A percentile compares a stretch with the other conserved stretches of the same genome.
Evolutionary conservation across 305 asterid genomes (phyloP).

Genomic region (Fraxinus nigra): DNA sequence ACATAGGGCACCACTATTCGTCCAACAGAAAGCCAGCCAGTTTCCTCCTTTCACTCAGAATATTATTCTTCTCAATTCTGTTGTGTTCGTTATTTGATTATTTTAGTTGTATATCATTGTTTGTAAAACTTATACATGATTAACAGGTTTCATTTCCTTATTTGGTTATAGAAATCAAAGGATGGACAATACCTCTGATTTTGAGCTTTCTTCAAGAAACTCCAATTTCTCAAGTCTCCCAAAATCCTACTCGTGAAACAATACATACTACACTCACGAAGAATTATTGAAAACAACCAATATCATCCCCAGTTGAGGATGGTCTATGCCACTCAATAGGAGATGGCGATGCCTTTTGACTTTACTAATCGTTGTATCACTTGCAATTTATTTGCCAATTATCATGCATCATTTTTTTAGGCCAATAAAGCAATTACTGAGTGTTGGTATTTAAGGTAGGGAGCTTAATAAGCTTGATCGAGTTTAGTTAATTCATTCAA

Average conservation of each 20-base stretch:
- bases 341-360: neutral
- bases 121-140: neutral
- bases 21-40: neutral
- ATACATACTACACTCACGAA: neutral
- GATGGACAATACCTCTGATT: neutral
- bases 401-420: neutral
- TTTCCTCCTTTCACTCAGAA: neutral
- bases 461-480: neutral
- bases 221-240: neutral
- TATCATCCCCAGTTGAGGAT: neutral
- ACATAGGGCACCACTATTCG: neutral
- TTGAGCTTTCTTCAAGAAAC: neutral
- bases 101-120: neutral
- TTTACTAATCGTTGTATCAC: neutral
- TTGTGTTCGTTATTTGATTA: neutral
- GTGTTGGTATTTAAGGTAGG: neutral
- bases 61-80: neutral
- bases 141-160: neutral
- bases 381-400: neutral
- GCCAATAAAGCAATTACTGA: neutral
- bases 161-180: neutral
- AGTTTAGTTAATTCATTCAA: neutral
- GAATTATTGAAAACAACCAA: neutral
- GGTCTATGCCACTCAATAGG: neutral
- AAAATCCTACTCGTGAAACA: neutral